phyloP scores from a whole-genome alignment of 768 basidiomycete species.

The Lyophyllum atratum region DNA sequence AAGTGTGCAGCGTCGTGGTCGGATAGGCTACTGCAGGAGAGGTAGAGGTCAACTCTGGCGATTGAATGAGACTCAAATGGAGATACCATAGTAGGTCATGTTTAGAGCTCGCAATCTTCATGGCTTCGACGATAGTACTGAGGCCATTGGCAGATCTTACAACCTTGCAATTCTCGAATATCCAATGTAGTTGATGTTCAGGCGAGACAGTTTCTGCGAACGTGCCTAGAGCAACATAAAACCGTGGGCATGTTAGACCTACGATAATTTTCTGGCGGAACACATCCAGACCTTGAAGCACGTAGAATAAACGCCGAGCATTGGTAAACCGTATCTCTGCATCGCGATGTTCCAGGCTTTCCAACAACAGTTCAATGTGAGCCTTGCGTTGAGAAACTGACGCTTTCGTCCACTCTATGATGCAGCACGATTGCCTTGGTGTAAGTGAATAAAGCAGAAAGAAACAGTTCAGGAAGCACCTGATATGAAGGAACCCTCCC shows the following conservation, averaged over 20 bases:
- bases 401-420: constrained; percentile 76
- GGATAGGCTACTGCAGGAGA: constrained; percentile 62
- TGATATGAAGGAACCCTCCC: constrained; percentile 80
- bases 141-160: constrained; percentile 85
- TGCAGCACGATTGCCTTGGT: neutral
- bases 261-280: neutral
- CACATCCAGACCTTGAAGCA: constrained; percentile 76
- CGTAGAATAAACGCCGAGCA: constrained; percentile 84
- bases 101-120: constrained; percentile 87
- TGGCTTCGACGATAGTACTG: constrained; percentile 78
- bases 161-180: constrained; percentile 90
- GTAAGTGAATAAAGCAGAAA: constrained; percentile 9
- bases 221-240: constrained; percentile 53
- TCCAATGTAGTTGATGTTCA: constrained; percentile 94
- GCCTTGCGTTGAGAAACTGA: constrained; percentile 61
- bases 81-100: constrained; percentile 79
- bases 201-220: constrained; percentile 91
- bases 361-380: constrained; percentile 79
- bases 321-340: constrained; percentile 84
- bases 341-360: constrained; percentile 86
- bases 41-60: constrained; percentile 5
- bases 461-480: constrained; percentile 45
- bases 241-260: constrained; percentile 2
- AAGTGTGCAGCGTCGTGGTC: constrained; percentile 75
- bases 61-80: neutral